Percentiles rank a stretch among this genome's conserved stretches.
Evolutionary conservation across 768 basidiomycete genomes (phyloP).

Genomic region (Phylloporus rhodoxanthus): DNA sequence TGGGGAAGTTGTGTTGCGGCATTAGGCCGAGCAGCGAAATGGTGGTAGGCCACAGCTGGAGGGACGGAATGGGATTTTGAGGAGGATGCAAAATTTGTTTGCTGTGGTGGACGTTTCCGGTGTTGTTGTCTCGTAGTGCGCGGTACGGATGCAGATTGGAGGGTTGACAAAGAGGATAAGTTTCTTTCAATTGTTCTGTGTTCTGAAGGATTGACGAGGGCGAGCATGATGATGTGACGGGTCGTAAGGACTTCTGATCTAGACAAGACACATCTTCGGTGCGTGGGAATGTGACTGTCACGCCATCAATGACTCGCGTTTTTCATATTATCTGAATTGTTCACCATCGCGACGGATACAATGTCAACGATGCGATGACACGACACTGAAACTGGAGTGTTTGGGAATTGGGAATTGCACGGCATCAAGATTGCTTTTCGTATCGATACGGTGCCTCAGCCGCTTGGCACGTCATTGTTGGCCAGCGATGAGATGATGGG

Average conservation of each 20-base stretch:
- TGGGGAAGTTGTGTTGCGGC: slow-evolving; percentile 11
- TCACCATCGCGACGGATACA: too few relatives aligned
- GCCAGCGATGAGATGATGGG: too few relatives aligned
- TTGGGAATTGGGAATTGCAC: too few relatives aligned
- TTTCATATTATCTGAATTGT: too few relatives aligned
- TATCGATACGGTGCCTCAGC: too few relatives aligned
- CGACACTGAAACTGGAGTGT: too few relatives aligned
- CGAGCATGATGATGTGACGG: slow-evolving; percentile 40
- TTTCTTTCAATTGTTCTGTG: slow-evolving; percentile 28
- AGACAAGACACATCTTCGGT: slow-evolving; percentile 5
- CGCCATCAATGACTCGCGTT: background rate
- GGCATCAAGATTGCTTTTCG: too few relatives aligned
- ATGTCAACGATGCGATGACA: too few relatives aligned
- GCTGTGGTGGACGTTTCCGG: slow-evolving; percentile 26
- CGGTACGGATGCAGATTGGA: slow-evolving; percentile 2
- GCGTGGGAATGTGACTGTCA: slow-evolving; percentile 26
- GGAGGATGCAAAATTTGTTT: slow-evolving; percentile 22
- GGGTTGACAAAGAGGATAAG: slow-evolving; percentile 17
- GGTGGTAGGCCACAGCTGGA: slow-evolving; percentile 28
- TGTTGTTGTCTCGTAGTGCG: slow-evolving; percentile 19
- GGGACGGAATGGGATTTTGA: slow-evolving; percentile 16
- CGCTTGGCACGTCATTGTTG: too few relatives aligned
- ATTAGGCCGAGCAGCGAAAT: slow-evolving; percentile 10
- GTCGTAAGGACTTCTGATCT: slow-evolving; percentile 16
- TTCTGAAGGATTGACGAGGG: slow-evolving; percentile 41